phyloP scores from a whole-genome alignment of 2,329 filamentous ascomycete species.

The Shiraia bambusicola region DNA sequence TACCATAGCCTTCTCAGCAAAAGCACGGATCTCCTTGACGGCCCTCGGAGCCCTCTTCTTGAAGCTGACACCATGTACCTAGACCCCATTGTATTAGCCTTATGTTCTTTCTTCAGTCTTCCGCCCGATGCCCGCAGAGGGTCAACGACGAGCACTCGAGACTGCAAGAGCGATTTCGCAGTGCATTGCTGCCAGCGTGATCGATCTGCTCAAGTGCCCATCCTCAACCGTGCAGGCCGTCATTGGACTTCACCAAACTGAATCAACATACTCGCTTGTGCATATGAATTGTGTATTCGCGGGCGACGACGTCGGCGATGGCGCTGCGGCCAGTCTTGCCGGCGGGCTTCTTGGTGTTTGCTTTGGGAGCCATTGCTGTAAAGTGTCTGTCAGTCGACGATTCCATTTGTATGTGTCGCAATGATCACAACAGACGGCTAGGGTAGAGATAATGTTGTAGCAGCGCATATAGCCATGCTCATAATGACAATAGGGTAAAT shows the following conservation, averaged over 20 bases:
- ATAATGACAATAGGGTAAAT: conserved; percentile 1
- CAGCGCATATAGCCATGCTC: neutral
- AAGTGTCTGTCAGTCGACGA: conserved; percentile 19
- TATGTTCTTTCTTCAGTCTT: conserved; percentile 58
- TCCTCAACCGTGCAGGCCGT: conserved; percentile 48
- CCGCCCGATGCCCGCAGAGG: conserved; percentile 58
- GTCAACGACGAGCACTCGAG: conserved; percentile 9
- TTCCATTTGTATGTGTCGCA: neutral
- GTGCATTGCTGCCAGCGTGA: conserved; percentile 14
- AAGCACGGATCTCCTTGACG: conserved; percentile 99
- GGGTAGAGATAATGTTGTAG: neutral
- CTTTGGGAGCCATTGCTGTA: conserved; percentile 45
- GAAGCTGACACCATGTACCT: conserved; percentile 97
- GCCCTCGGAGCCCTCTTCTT: conserved; percentile 99
- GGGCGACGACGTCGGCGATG: conserved; percentile 97
- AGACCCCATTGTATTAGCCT: conserved; percentile 51
- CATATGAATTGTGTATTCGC: conserved; percentile 99
- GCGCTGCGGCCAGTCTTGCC: conserved; percentile 78
- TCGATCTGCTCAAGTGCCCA: conserved; percentile 19
- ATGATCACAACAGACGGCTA: neutral
- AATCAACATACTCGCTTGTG: conserved; percentile 93
- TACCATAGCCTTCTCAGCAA: conserved; percentile 96
- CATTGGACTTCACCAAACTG: conserved; percentile 73
- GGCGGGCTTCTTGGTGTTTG: conserved; percentile 61
- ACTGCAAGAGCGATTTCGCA: neutral